Evolutionary conservation across 176 grass and related monocot genomes (phyloP).

Genomic region (Zoysia pacifica): DNA sequence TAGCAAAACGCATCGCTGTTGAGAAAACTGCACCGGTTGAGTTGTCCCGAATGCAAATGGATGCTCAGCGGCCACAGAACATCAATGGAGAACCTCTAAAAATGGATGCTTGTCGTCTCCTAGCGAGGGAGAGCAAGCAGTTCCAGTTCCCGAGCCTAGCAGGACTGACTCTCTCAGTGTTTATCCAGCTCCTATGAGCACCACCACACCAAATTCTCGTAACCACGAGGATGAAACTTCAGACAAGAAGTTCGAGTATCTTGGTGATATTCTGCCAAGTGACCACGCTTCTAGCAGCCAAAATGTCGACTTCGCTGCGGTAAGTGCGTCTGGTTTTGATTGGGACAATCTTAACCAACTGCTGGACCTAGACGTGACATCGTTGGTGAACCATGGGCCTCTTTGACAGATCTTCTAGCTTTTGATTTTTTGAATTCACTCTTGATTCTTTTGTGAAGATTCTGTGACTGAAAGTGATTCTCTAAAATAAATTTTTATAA

Average conservation of each 20-base stretch:
- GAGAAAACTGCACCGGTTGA: slow-evolving; percentile 16
- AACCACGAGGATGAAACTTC: neutral
- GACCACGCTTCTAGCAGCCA: neutral
- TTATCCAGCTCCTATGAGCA: neutral
- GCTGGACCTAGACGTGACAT: slow-evolving; percentile 18
- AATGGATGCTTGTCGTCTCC: neutral
- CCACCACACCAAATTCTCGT: neutral
- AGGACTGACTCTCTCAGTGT: neutral
- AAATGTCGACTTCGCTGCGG: neutral
- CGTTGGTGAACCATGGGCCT: neutral
- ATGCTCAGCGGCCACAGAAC: neutral
- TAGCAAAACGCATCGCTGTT: neutral
- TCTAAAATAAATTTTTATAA: too few species aligned
- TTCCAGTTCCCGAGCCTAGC: neutral
- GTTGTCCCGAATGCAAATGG: neutral
- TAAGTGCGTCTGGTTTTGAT: slow-evolving; percentile 46
- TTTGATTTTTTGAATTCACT: too few species aligned
- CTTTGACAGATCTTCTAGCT: too few species aligned
- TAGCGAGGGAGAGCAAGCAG: neutral
- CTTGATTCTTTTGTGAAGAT: too few species aligned
- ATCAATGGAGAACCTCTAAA: neutral
- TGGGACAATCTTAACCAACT: slow-evolving; percentile 33
- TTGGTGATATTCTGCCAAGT: neutral
- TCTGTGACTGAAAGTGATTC: too few species aligned
- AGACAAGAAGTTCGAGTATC: neutral